Percentiles rank a stretch among this genome's conserved stretches.
Evolutionary conservation across 2,329 filamentous ascomycete genomes (phyloP).

Genomic region (Aureobasidium mangrovei): DNA sequence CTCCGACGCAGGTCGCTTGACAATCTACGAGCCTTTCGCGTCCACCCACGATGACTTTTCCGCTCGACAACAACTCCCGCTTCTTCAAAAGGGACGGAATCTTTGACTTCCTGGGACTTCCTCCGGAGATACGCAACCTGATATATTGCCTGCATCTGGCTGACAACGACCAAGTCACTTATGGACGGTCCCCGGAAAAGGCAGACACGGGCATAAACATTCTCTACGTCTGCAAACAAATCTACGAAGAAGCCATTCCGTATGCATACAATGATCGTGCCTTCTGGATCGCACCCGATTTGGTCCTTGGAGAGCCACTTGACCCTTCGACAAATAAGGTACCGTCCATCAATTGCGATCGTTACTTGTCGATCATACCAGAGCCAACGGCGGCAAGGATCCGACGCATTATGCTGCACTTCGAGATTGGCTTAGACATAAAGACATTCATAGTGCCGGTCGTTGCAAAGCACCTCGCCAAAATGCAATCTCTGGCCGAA

Average conservation of each 20-base stretch:
- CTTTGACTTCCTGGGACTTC: too few species aligned
- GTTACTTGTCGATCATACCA: not conserved
- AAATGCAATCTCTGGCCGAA: not conserved
- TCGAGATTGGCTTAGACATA: not conserved
- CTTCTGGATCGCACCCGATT: not conserved
- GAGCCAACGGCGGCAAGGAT: not conserved
- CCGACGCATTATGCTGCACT: not conserved
- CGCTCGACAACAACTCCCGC: too few species aligned
- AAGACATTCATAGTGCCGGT: too few species aligned
- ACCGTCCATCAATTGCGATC: not conserved
- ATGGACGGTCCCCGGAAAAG: not conserved
- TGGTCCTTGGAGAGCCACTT: not conserved
- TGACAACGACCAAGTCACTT: not conserved
- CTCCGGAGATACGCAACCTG: too few species aligned
- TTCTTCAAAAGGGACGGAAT: too few species aligned
- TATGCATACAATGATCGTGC: not conserved
- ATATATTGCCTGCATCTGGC: not conserved
- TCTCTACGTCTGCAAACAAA: not conserved
- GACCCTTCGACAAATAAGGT: too few species aligned
- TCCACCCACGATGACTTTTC: too few species aligned
- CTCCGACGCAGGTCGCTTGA: too few species aligned
- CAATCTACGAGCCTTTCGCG: too few species aligned
- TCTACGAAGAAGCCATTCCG: not conserved
- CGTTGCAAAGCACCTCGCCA: too few species aligned
- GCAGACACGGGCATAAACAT: not conserved